A percentile compares a stretch with the other conserved stretches of the same genome.
These are phyloP conservation scores for Populus pruinosa DNA, from an alignment of 345 rosid genomes.

Conservation along the genomic window DNA sequence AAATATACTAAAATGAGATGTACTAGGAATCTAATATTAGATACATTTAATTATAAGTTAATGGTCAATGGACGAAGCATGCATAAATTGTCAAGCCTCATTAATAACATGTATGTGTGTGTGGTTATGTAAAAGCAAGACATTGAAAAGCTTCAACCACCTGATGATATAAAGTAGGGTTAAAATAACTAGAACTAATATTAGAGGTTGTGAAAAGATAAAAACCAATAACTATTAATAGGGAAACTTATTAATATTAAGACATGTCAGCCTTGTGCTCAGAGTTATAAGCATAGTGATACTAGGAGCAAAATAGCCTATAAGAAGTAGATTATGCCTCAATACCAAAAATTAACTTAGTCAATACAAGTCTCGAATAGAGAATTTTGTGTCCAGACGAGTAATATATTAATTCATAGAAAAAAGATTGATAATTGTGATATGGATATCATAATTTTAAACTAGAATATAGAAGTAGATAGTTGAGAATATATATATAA, in stretches of 20 bases:
- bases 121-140: neutral
- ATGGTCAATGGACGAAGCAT: neutral
- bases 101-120: neutral
- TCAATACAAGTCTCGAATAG: neutral
- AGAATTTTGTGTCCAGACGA: neutral
- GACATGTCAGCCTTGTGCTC: neutral
- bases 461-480: neutral
- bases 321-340: neutral
- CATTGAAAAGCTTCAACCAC: neutral
- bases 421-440: neutral
- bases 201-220: neutral
- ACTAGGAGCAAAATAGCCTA: neutral
- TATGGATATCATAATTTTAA: neutral
- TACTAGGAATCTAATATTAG: neutral
- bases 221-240: neutral
- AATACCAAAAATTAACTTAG: neutral
- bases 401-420: neutral
- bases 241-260: neutral
- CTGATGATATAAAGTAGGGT: neutral
- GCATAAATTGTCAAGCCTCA: neutral
- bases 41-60: neutral
- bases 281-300: neutral
- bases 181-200: neutral
- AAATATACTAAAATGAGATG: neutral
- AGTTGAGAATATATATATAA: neutral